These are phyloP conservation scores for Pseudogymnoascus sp. DNA, from an alignment of 2,329 filamentous ascomycete species.

Conservation along the genomic window DNA sequence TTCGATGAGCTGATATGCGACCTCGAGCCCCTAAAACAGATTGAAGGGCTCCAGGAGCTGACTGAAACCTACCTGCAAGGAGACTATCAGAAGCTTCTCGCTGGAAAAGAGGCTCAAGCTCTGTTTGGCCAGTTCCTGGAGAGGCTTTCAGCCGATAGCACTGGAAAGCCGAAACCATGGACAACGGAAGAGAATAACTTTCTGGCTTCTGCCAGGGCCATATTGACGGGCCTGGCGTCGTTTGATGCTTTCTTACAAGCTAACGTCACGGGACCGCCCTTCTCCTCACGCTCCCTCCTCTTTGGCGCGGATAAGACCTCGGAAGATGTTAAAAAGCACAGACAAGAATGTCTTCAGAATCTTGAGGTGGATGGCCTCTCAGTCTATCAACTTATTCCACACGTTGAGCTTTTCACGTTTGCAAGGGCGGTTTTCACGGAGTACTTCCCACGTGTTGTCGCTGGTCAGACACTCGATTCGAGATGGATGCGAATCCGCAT, in stretches of 20 bases:
- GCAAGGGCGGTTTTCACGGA: constrained; percentile 45
- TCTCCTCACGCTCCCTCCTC: constrained; percentile 33
- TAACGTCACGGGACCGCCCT: constrained; percentile 78
- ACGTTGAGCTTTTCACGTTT: constrained; percentile 74
- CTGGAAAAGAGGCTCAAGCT: not conserved
- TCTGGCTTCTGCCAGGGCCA: constrained; percentile 15
- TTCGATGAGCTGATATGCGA: constrained; percentile 6
- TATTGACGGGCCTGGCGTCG: constrained; percentile 52
- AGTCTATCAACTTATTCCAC: constrained; percentile 74
- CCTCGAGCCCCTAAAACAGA: not conserved
- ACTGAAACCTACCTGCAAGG: not conserved
- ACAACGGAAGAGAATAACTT: constrained; percentile 11
- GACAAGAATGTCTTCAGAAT: constrained; percentile 54
- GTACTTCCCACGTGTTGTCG: constrained; percentile 24
- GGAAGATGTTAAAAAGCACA: constrained; percentile 31
- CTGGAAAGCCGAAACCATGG: not conserved
- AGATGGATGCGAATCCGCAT: constrained; percentile 53
- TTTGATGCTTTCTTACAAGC: constrained; percentile 76
- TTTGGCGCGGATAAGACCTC: constrained; percentile 30
- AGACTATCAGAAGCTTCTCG: constrained; percentile 3
- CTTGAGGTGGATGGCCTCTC: constrained; percentile 78
- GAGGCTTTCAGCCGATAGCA: not conserved
- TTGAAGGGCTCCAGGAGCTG: not conserved
- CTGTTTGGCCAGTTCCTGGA: not conserved
- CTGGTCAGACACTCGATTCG: constrained; percentile 18